A percentile compares a stretch with the other conserved stretches of the same genome.
Evolutionary conservation across 108 stramenopile genomes (phyloP).

Genomic region (Nitzschia inconspicua): DNA sequence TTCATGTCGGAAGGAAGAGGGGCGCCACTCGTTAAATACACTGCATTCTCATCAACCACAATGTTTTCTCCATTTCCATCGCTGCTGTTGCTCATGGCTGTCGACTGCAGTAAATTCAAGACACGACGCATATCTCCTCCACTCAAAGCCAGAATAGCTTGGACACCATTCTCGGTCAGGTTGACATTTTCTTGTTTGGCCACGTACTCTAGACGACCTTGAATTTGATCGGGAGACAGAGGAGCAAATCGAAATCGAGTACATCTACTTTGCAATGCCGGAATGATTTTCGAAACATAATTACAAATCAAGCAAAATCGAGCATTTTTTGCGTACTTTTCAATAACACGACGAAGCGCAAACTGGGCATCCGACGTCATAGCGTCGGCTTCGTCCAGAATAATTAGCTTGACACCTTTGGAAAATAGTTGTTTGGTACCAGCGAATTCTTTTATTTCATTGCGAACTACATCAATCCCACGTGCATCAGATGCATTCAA

Average conservation of each 20-base stretch:
- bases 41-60: slow-evolving; percentile 55
- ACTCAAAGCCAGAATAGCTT: slow-evolving; percentile 71
- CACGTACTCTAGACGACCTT: slow-evolving; percentile 69
- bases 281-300: slow-evolving; percentile 96
- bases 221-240: slow-evolving; percentile 69
- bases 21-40: slow-evolving; percentile 84
- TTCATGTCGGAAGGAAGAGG: slow-evolving; percentile 74
- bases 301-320: slow-evolving; percentile 97
- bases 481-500: slow-evolving; percentile 84
- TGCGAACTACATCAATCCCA: slow-evolving; percentile 89
- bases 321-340: slow-evolving; percentile 91
- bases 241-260: slow-evolving; percentile 96
- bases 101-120: slow-evolving; percentile 84
- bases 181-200: slow-evolving; percentile 60
- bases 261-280: slow-evolving; percentile 91
- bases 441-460: slow-evolving; percentile 96
- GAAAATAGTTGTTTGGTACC: slow-evolving; percentile 88
- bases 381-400: slow-evolving; percentile 93
- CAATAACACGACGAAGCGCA: slow-evolving; percentile 87
- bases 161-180: slow-evolving; percentile 61
- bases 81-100: slow-evolving; percentile 67
- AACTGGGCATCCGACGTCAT: slow-evolving; percentile 95
- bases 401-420: slow-evolving; percentile 85
- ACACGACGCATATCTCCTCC: slow-evolving; percentile 93
- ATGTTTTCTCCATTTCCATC: neutral